These are phyloP conservation scores for Penicillium taxi DNA, from an alignment of 495 filamentous ascomycete genomes.

Conservation along the genomic window DNA sequence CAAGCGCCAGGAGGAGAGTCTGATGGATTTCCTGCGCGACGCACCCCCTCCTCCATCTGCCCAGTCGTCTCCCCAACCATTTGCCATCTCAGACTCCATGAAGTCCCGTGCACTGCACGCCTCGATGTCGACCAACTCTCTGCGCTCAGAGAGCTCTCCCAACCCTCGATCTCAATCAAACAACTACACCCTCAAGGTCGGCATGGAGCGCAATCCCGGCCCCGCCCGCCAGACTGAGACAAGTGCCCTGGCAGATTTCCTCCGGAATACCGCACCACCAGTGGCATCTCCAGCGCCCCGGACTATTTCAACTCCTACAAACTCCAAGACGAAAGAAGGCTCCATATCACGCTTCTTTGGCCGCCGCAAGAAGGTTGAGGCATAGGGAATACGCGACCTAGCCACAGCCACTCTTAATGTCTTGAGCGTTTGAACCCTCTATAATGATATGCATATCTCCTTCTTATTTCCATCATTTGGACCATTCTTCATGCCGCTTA, in stretches of 20 bases:
- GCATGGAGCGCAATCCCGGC: conserved; percentile 28
- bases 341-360: conserved; percentile 34
- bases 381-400: conserved; percentile 10
- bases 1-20: conserved; percentile 52
- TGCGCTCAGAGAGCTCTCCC: conserved; percentile 22
- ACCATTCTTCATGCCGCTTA: conserved; percentile 4
- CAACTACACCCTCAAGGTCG: conserved; percentile 36
- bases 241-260: conserved; percentile 70
- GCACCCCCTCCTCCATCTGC: conserved; percentile 61
- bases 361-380: conserved; percentile 38
- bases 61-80: conserved; percentile 38
- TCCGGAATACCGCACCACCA: conserved; percentile 70
- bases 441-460: conserved; percentile 26
- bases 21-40: conserved; percentile 82
- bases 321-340: conserved; percentile 21
- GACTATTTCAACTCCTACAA: conserved; percentile 6
- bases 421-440: conserved; percentile 28
- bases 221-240: conserved; percentile 44
- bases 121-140: conserved; percentile 26
- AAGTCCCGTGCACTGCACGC: no score
- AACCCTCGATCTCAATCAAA: conserved; percentile 18
- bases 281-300: conserved; percentile 23
- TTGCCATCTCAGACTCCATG: no score
- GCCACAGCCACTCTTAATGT: conserved; percentile 11
- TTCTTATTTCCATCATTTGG: conserved; percentile 22